Evolutionary conservation across 768 basidiomycete genomes (phyloP), one percentile per base, ranked within the genome.

Genomic region (Tylopilus intermedius): DNA sequence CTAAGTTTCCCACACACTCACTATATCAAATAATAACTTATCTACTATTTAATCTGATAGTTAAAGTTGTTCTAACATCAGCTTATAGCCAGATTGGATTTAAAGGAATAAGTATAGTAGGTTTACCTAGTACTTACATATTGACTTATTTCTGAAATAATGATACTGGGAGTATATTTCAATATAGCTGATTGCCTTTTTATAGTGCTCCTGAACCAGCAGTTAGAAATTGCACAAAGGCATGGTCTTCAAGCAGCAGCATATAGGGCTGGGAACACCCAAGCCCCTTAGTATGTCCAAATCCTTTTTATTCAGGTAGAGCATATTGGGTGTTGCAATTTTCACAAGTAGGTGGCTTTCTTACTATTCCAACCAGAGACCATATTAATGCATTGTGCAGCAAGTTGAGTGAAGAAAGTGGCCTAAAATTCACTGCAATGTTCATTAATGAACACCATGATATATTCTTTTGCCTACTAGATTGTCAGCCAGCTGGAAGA

Each of bases 221-320:
- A 53, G 1, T n/a, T n/a, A n/a, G 33, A 35, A 8, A 5, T 41
- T 1, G 40, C 46, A 2, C 32, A 8, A 14, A 42, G 4, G 18
- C 26, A 37, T 1, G 41, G 47, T 21, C 47, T 53, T 35, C 41
- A 6, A 13, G 46, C 47, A 29, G 2, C 22, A 18, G 2, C 42
- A 32, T 53, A 49, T 9, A 39, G 46, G 11, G 2, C 2, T 4
- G 40, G 39, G 3, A 32, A 27, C 39, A 49, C 49, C 5, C 0
- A 18, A 2, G n/a, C n/a, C n/a, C n/a, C n/a, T n/a, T 8, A 0
- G 4, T 18, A 22, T 22, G 30, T 43, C 29, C 51, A 53, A 37
- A 49, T 53, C 13, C 33, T 53, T 18, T 49, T 53, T 4, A 14
- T 37, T 37, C 51, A 53, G 26, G 51, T 53, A 2, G 51, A 53